Evolutionary conservation across 345 rosid species (phyloP).

Genomic region (Gossypium rotundifolium): DNA sequence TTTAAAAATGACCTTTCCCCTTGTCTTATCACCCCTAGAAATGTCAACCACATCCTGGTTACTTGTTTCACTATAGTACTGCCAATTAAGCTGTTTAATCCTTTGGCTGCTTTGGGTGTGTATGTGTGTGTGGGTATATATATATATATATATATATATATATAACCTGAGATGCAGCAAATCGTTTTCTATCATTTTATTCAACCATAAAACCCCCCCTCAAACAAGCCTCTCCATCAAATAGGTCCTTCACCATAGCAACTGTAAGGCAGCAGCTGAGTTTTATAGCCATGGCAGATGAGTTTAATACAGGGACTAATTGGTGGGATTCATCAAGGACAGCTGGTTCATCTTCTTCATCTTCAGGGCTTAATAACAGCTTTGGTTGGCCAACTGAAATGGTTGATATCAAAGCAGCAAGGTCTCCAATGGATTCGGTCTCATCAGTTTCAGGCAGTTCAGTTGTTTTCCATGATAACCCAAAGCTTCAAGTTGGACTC

Average conservation of each 20-base stretch:
- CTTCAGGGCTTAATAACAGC: slow-evolving; percentile 37
- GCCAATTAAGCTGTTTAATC: background rate
- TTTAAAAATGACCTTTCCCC: slow-evolving; percentile 29
- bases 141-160: background rate
- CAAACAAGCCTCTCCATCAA: background rate
- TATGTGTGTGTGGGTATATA: background rate
- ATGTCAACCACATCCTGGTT: slow-evolving; percentile 44
- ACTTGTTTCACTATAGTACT: slow-evolving; percentile 9
- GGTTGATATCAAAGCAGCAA: slow-evolving; percentile 33
- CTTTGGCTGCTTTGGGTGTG: slow-evolving; percentile 19
- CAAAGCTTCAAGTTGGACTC: slow-evolving; percentile 34
- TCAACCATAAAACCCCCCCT: slow-evolving; percentile 17
- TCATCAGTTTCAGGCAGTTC: slow-evolving; percentile 41
- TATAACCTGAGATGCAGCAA: slow-evolving; percentile 22
- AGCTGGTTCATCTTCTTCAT: slow-evolving; percentile 42
- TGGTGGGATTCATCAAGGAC: slow-evolving; percentile 65
- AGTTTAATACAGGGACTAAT: slow-evolving; percentile 40
- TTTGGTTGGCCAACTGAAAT: slow-evolving; percentile 54
- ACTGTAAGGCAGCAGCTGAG: background rate
- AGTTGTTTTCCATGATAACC: slow-evolving; percentile 43
- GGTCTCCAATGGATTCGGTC: slow-evolving; percentile 59
- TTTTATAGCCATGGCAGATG: slow-evolving; percentile 50
- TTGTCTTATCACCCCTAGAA: slow-evolving; percentile 28
- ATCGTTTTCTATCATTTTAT: slow-evolving; percentile 48
- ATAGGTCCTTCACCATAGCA: background rate